phyloP scores from a whole-genome alignment of 2,329 filamentous ascomycete species.

The Pseudogymnoascus sp. region DNA sequence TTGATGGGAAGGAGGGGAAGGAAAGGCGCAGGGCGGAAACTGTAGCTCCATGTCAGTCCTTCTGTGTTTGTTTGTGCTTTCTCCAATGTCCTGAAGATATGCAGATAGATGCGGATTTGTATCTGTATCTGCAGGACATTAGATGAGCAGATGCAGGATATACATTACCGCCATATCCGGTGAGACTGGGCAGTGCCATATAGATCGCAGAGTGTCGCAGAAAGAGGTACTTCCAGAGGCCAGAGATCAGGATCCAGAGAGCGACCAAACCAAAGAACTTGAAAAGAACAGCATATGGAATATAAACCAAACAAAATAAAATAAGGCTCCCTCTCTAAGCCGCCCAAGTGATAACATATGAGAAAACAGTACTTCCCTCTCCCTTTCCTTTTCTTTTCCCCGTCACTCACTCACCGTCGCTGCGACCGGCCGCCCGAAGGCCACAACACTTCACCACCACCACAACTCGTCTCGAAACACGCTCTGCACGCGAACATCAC shows the following conservation, averaged over 20 bases:
- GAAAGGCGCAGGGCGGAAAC: neutral
- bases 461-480: neutral
- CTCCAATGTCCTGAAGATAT: neutral
- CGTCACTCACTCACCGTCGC: neutral
- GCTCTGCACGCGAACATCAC: neutral
- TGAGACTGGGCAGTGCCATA: neutral
- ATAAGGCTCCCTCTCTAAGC: neutral
- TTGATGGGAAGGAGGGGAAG: neutral
- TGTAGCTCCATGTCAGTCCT: neutral
- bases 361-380: neutral
- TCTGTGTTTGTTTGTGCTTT: neutral
- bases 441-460: neutral
- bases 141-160: neutral
- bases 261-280: neutral
- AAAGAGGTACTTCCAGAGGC: neutral
- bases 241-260: neutral
- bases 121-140: neutral
- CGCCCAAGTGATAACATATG: neutral
- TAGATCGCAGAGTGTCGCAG: neutral
- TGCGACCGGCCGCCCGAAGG: neutral
- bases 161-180: neutral
- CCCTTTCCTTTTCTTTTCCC: neutral
- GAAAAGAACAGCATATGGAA: neutral
- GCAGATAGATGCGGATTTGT: neutral
- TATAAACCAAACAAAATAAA: neutral